Evolutionary conservation across 768 basidiomycete genomes (phyloP), one percentile per base, ranked within the genome.

Genomic region (Lepiota subincarnata): DNA sequence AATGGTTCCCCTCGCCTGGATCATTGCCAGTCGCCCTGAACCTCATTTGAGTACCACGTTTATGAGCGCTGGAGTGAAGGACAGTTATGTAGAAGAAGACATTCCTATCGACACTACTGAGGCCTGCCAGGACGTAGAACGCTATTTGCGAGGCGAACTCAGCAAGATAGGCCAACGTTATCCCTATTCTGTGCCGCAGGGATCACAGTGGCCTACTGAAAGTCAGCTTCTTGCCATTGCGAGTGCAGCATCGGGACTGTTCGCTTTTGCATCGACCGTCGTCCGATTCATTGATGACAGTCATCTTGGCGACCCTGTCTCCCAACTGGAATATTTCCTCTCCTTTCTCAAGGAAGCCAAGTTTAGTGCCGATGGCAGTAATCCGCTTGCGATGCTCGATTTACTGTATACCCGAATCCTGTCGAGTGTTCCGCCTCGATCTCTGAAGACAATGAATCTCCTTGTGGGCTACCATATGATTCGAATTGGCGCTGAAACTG

Each of bases 1-100:
- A 2, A 12, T 6, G 8, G 22, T 19, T 6, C 45, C 45, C 11
- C 28, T 46, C 31, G 14, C 34, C 13, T 44, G 45, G 45, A n/a
- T 46, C 28, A 35, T 46, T 16, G 26, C 49, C 4, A 50, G 49
- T 18, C 49, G 49, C 12, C 49, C 49, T 3, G 49, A 50, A 19
- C 26, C 40, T 6, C 49, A 50, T 13, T 14, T 50, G n/a, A 34
- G 35, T 4, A n/a, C 16, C 24, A n/a, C 22, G 7, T 40, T 50
- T 18, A 10, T 6, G n/a, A 37, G 18, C 7, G 22, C n/a, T 6
- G 20, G 4, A 14, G 22, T 31, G 22, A 16, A 8, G 5, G 24
- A 28, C 10, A 34, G 12, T 11, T 14, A 34, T 20, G 38, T 11
- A 28, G 35, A 31, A n/a, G 39, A 20, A 12, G n/a, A 31, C 10